Conservation (phyloP, 495 filamentous ascomycete species). For the Durotheca rogersii region DNA sequence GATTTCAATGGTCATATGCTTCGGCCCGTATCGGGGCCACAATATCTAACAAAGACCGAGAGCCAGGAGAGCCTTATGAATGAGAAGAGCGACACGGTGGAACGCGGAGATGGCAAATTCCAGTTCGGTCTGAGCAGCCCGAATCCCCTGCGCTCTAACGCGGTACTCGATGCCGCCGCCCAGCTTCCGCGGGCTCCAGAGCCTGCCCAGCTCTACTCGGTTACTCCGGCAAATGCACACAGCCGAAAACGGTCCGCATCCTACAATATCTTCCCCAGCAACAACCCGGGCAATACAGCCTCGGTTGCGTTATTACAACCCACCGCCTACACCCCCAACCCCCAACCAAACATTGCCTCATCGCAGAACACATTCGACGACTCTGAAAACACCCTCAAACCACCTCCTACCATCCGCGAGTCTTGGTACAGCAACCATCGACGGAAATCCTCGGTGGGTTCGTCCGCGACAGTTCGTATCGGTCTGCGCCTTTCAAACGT, state of each 20-base stretch:
- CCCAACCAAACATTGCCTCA: slow-evolving; percentile 10
- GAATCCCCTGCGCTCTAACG: slow-evolving; percentile 39
- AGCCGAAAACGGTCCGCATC: slow-evolving; percentile 40
- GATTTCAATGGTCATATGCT: slow-evolving; percentile 39
- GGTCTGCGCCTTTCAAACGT: slow-evolving; percentile 51
- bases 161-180: slow-evolving; percentile 28
- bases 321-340: slow-evolving; percentile 44
- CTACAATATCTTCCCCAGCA: slow-evolving; percentile 44
- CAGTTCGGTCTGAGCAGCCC: slow-evolving; percentile 19
- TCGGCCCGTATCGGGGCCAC: slow-evolving; percentile 30
- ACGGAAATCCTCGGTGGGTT: slow-evolving; percentile 47
- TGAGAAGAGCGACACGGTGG: slow-evolving; percentile 18
- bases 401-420: slow-evolving; percentile 43
- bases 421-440: slow-evolving; percentile 39
- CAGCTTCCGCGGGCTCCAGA: slow-evolving; percentile 35
- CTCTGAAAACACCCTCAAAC: slow-evolving; percentile 35
- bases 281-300: slow-evolving; percentile 29
- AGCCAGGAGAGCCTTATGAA: slow-evolving; percentile 37
- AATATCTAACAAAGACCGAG: slow-evolving; percentile 32
- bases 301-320: slow-evolving; percentile 42
- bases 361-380: slow-evolving; percentile 14
- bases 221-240: slow-evolving; percentile 23
- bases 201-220: slow-evolving; percentile 30
- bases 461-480: slow-evolving; percentile 51
- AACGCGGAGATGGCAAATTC: slow-evolving; percentile 32